Conservation (phyloP, 2,329 filamentous ascomycete genomes). For the Aspergillus ibericus region DNA sequence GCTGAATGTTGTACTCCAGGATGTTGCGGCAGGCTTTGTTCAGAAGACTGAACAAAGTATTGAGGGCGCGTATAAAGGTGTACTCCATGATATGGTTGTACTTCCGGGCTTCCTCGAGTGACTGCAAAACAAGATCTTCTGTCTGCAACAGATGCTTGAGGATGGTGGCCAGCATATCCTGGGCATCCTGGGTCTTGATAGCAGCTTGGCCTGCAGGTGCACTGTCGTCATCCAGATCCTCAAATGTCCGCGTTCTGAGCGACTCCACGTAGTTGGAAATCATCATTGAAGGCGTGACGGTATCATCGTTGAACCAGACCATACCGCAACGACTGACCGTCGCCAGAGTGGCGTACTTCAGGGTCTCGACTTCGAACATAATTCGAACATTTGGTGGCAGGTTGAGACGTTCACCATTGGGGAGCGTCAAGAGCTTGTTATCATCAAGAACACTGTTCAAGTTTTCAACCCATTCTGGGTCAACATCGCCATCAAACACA, state of each 20-base stretch:
- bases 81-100: constrained; percentile 99
- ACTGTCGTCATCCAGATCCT: constrained; percentile 92
- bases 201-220: constrained; percentile 73
- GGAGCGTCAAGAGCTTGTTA: constrained; percentile 95
- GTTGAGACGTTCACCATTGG: constrained; percentile 96
- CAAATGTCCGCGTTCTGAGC: constrained; percentile 79
- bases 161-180: constrained; percentile 76
- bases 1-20: constrained; percentile 93
- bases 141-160: constrained; percentile 72
- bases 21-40: constrained; percentile 92
- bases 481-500: constrained; percentile 97
- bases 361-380: constrained; percentile 98
- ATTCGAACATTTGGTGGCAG: constrained; percentile 93
- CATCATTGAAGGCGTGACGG: constrained; percentile 90
- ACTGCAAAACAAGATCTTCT: constrained; percentile 78
- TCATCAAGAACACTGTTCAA: constrained; percentile 99
- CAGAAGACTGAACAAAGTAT: constrained; percentile 89
- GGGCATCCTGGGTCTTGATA: constrained; percentile 74
- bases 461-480: constrained; percentile 99
- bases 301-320: constrained; percentile 99
- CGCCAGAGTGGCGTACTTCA: constrained; percentile 95
- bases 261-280: constrained; percentile 85
- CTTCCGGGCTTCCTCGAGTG: constrained; percentile 70
- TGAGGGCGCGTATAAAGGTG: constrained; percentile 84
- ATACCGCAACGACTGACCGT: constrained; percentile 99